phyloP scores from a whole-genome alignment of 2,329 filamentous ascomycete species.

The Penicillium sp. region DNA sequence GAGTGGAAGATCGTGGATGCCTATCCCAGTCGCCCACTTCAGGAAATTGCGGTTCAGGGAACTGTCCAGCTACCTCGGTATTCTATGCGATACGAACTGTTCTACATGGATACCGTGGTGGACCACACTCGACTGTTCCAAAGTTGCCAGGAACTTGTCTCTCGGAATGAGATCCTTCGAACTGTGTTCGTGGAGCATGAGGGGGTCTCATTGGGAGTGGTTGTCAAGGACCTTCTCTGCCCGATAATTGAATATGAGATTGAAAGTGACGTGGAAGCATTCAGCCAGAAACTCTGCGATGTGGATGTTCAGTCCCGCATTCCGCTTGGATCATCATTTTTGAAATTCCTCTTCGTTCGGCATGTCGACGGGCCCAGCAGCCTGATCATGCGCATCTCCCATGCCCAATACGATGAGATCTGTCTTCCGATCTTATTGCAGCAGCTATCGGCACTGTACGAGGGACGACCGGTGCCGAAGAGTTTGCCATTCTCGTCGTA shows the following conservation, averaged over 20 bases:
- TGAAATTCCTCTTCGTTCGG: slow-evolving; percentile 54
- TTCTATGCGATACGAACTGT: slow-evolving; percentile 61
- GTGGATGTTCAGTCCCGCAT: slow-evolving; percentile 54
- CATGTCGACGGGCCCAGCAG: slow-evolving; percentile 9
- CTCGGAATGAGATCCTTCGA: slow-evolving; percentile 58
- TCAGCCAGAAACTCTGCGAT: slow-evolving; percentile 50
- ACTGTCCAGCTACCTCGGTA: slow-evolving; percentile 59
- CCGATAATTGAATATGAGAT: slow-evolving; percentile 50
- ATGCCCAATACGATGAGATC: slow-evolving; percentile 65
- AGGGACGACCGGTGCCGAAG: slow-evolving; percentile 26
- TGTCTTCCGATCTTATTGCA: slow-evolving; percentile 58
- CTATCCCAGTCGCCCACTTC: slow-evolving; percentile 55
- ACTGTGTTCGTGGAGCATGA: slow-evolving; percentile 56
- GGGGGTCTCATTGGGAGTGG: slow-evolving; percentile 3
- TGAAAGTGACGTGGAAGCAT: slow-evolving; percentile 47
- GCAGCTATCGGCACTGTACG: slow-evolving; percentile 54
- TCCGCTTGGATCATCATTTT: slow-evolving; percentile 55
- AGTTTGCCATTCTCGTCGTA: slow-evolving; percentile 40
- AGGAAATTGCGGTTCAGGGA: slow-evolving; percentile 58
- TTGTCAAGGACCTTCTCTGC: slow-evolving; percentile 36
- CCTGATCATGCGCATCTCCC: slow-evolving; percentile 57
- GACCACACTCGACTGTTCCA: slow-evolving; percentile 49
- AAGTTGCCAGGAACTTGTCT: slow-evolving; percentile 54
- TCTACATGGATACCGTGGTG: slow-evolving; percentile 55
- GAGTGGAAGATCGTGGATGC: slow-evolving; percentile 51